A percentile compares a stretch with the other conserved stretches of the same genome.
Conservation (phyloP, 805 yeast species). For the Yarrowia keelungensis region DNA sequence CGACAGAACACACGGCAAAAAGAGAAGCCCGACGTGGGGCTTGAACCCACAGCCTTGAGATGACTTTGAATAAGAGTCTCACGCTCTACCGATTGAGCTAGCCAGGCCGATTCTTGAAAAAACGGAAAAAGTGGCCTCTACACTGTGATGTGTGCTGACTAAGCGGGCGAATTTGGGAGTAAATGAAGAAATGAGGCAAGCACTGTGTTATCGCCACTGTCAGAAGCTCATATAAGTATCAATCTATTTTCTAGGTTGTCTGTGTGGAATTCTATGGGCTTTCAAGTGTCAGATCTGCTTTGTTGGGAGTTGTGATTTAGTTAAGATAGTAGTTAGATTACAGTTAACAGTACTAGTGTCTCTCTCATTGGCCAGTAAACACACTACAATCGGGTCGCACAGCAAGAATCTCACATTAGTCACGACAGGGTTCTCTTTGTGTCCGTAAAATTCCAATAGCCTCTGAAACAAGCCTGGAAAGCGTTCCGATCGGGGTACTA, state of each 20-base stretch:
- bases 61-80: conserved; percentile 35
- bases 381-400: too few species aligned
- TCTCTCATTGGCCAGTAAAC: neutral
- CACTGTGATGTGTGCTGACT: neutral
- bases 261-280: too few species aligned
- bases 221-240: too few species aligned
- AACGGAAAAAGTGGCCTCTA: neutral
- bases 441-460: neutral
- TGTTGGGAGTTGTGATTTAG: neutral
- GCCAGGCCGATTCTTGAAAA: conserved; percentile 16
- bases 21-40: conserved; percentile 38
- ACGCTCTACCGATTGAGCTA: conserved; percentile 39
- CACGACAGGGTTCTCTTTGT: neutral
- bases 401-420: neutral
- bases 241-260: too few species aligned
- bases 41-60: conserved; percentile 39
- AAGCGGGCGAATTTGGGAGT: neutral
- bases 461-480: neutral
- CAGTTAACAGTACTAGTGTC: neutral
- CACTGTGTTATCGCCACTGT: too few species aligned
- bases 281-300: too few species aligned
- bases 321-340: neutral
- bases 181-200: neutral
- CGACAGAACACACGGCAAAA: neutral
- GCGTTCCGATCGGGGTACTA: neutral